Evolutionary conservation across 2,329 filamentous ascomycete species (phyloP), one percentile per base, ranked within the genome.

Genomic region (Ampelomyces quisqualis): DNA sequence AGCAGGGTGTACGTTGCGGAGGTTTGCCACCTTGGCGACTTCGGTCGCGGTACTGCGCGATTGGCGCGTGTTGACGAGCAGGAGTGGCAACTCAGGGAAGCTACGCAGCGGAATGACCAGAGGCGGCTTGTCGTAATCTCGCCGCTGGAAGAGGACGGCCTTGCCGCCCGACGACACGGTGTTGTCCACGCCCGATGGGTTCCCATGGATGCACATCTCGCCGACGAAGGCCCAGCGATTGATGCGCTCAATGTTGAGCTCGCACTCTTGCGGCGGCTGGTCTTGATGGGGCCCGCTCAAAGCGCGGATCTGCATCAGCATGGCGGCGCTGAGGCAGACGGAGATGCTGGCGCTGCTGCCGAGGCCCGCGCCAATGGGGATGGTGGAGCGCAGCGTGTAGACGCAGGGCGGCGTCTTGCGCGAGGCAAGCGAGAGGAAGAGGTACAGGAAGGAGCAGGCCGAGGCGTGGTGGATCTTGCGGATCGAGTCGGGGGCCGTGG

Each of bases 141-240:
- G 79, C 37, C 90, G 80, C 60, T 91, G 85, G 72, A 95, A 98
- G 2, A 97, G 76, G 1, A 98, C 90, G 0, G 90, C 93, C 71
- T 95, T 96, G 42, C 93, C 93, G 59, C 94, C 88, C 9, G 90
- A 87, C 9, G 91, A 80, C 19, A 98, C 91, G 2, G 93, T 98
- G 69, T 98, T 98, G 71, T 98, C 93, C 29, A 98, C 88, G 0
- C 93, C 93, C 0, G 89, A 95, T 1, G 93, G 93, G 62, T 95
- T 97, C 24, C 91, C 93, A 64, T 98, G 93, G 49, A 97, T 96
- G 70, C 90, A 93, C 82, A 97, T 86, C 68, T 98, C 93, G 17
- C 86, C 86, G 1, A 98, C 93, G 68, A 96, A 97, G 0, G 93
- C 90, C 93, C 94, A 98, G 47, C 87, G 81, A 69, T 98, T 98